A percentile compares a stretch with the other conserved stretches of the same genome.
Evolutionary conservation across 2,329 filamentous ascomycete genomes (phyloP).

Genomic region (Cladorrhinum sp.): DNA sequence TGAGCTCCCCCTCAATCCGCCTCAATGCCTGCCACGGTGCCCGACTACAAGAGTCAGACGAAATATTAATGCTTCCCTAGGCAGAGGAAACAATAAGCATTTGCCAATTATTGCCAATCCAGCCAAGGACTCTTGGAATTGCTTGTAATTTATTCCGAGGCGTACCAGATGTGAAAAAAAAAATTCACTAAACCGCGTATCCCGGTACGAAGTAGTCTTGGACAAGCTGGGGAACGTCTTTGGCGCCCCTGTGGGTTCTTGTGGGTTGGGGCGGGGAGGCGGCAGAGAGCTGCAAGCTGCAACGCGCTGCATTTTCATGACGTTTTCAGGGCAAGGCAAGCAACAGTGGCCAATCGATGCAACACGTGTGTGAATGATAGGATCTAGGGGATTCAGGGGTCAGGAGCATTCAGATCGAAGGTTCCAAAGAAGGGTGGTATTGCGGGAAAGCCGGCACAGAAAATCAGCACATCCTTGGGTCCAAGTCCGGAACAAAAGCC

Average conservation of each 20-base stretch:
- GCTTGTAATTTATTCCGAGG: background rate
- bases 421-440: slow-evolving; percentile 13
- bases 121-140: background rate
- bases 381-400: background rate
- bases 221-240: background rate
- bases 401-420: background rate
- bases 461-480: background rate
- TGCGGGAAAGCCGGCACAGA: background rate
- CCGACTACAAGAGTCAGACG: background rate
- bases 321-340: background rate
- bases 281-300: background rate
- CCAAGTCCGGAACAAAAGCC: background rate
- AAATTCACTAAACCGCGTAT: background rate
- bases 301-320: background rate
- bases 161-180: background rate
- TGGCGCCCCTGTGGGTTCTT: background rate
- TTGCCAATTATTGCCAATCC: background rate
- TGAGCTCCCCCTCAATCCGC: background rate
- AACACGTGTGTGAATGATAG: background rate
- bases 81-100: background rate
- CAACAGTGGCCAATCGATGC: background rate
- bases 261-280: background rate
- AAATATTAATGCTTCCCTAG: too few relatives aligned
- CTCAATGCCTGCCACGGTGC: background rate
- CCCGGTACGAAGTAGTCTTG: background rate